Conservation (phyloP, 2,329 filamentous ascomycete species). For the Lasiodiplodia sp. region DNA sequence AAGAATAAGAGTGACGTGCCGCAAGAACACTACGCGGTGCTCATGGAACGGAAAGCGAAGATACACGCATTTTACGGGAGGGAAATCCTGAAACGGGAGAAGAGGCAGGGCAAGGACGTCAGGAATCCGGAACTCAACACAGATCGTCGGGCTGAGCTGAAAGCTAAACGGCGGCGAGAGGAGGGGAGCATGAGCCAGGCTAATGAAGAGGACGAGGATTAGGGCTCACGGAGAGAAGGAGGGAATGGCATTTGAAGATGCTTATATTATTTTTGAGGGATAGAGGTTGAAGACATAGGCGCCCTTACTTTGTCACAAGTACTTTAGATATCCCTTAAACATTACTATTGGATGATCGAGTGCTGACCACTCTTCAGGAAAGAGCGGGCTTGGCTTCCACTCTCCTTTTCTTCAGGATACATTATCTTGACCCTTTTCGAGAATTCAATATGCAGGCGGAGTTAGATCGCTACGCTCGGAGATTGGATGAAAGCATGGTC, state of each 20-base stretch:
- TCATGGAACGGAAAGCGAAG: neutral
- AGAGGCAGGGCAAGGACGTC: neutral
- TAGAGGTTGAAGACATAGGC: neutral
- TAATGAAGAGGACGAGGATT: neutral
- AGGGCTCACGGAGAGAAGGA: neutral
- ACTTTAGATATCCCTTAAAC: neutral
- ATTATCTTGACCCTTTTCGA: neutral
- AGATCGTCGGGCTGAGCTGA: neutral
- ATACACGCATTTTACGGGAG: slow-evolving; percentile 1
- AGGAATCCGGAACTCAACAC: slow-evolving; percentile 5
- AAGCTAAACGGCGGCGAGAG: neutral
- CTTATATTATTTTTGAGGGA: neutral
- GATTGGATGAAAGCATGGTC: slow-evolving; percentile 19
- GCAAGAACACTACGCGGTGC: neutral
- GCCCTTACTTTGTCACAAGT: neutral
- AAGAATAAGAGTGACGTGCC: neutral
- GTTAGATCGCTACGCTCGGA: slow-evolving; percentile 26
- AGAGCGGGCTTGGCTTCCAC: slow-evolving; percentile 1
- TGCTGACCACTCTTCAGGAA: neutral
- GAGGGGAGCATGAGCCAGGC: neutral
- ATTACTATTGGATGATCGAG: neutral
- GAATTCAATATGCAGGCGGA: slow-evolving; percentile 13
- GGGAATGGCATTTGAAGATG: neutral
- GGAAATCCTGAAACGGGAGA: neutral
- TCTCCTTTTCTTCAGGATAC: slow-evolving; percentile 10